These are phyloP conservation scores for Hsuehochloa calcarea DNA, from an alignment of 176 grass and related monocot genomes.

Conservation along the genomic window DNA sequence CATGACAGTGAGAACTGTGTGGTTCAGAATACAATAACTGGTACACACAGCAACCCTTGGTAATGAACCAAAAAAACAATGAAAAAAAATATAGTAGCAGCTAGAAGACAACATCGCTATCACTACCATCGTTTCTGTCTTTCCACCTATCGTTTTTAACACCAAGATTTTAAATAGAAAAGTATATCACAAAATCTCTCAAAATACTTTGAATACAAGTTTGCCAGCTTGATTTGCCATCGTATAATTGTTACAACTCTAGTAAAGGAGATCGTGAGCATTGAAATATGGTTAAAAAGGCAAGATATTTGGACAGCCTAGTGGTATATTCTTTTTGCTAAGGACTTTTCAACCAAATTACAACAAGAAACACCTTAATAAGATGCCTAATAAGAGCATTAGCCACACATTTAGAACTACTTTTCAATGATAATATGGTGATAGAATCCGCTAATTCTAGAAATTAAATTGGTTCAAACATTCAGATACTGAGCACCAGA, in stretches of 20 bases:
- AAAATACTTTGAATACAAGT: conserved; percentile 15
- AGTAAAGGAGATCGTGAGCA: not conserved
- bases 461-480: conserved; percentile 15
- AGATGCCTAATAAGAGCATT: conserved; percentile 19
- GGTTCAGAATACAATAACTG: conserved; percentile 5
- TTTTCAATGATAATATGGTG: conserved; percentile 2
- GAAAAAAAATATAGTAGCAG: not conserved
- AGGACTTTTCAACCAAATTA: conserved; percentile 2
- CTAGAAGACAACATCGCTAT: not conserved
- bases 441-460: conserved; percentile 14
- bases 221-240: conserved; percentile 15
- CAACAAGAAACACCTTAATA: conserved; percentile 12
- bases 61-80: not conserved
- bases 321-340: not conserved
- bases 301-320: conserved; percentile 5
- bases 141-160: not conserved
- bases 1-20: conserved; percentile 16
- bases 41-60: not conserved
- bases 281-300: conserved; percentile 20
- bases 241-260: not conserved
- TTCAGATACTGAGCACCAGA: conserved; percentile 1
- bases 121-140: conserved; percentile 15
- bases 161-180: not conserved
- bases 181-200: not conserved
- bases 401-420: not conserved